Base-by-base conservation (phyloP, 345 rosid genomes). In the Carallia brachiata region DNA sequence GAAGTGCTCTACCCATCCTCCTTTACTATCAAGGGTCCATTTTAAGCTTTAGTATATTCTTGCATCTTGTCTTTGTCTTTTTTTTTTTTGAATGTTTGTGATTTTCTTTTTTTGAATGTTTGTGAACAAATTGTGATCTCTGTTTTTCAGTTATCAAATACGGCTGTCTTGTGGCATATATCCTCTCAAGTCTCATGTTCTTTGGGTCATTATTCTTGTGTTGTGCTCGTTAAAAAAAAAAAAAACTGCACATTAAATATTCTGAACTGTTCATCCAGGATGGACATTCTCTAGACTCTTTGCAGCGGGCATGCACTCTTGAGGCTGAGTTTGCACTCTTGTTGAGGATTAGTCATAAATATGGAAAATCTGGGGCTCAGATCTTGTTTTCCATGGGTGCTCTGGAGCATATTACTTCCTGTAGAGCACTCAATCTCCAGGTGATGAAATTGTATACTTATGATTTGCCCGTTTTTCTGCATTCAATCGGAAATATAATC, bases 321-420 rank as follows among this genome's bases (percentile, higher is more conserved):
- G 95, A 91, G 80, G 95, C 97, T 79, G 89, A 91, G 77, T 74
- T 94, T 52, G 89, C 95, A 56, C 79, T 94, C 63, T 82, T 94
- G 53, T 74, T 91, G 75, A 88, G 98, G 80, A 90, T 94, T 71
- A 87, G 96, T 79, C 88, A 88, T 81, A 94, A 88, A 70, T 94
- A 91, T 73, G 93, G 97, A 54, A 94, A 91, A 81, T 84, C 97
- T 52, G 98, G 98, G 71, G 90, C 95, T 27, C 95, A 88, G 79
- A 91, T 94, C 70, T 80, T 94, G 60, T 88, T 91, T 79, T 88
- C 96, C 60, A 94, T 94, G 97, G 90, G 93, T 74, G 86, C 92
- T 61, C 72, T 94, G 83, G 98, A 91, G 77, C 95, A 90, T 75
- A 79, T 94, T 36, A 74, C 90, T 69, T 91, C 97, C 36, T 90